Percentiles rank a stretch among this genome's conserved stretches.
Evolutionary conservation across 2,329 filamentous ascomycete genomes (phyloP).

Genomic region (Aspergillus sp.): DNA sequence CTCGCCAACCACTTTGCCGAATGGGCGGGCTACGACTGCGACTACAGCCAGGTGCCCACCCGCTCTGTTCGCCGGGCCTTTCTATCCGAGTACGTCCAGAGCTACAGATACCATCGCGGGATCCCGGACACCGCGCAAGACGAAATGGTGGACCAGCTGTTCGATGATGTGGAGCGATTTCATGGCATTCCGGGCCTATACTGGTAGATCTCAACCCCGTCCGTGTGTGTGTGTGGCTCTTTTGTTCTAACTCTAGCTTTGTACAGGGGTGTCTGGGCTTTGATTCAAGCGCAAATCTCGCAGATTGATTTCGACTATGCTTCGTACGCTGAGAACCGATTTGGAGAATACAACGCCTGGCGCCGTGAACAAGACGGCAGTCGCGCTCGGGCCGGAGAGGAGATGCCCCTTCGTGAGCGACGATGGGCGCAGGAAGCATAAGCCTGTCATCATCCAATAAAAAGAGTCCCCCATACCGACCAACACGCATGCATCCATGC

Average conservation of each 20-base stretch:
- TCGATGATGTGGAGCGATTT: slow-evolving; percentile 75
- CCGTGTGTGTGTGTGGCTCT: neutral
- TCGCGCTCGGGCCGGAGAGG: slow-evolving; percentile 46
- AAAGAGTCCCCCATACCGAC: neutral
- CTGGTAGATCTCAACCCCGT: slow-evolving; percentile 37
- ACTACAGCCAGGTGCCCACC: slow-evolving; percentile 75
- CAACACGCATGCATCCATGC: neutral
- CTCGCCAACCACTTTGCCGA: slow-evolving; percentile 97
- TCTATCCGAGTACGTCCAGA: slow-evolving; percentile 69
- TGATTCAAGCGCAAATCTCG: slow-evolving; percentile 90
- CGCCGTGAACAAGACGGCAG: slow-evolving; percentile 63
- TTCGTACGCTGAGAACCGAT: slow-evolving; percentile 72
- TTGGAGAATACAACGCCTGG: slow-evolving; percentile 92
- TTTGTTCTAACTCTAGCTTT: slow-evolving; percentile 1
- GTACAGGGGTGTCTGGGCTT: slow-evolving; percentile 85
- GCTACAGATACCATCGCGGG: slow-evolving; percentile 53
- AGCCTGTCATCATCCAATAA: slow-evolving; percentile 1
- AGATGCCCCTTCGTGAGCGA: slow-evolving; percentile 66
- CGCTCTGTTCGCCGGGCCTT: slow-evolving; percentile 69
- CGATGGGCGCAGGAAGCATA: slow-evolving; percentile 61
- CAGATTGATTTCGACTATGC: slow-evolving; percentile 97
- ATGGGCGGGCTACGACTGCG: slow-evolving; percentile 95
- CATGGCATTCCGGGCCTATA: slow-evolving; percentile 83
- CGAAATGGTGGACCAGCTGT: slow-evolving; percentile 59
- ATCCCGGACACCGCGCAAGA: slow-evolving; percentile 41